These are phyloP conservation scores for Suillus brevipes DNA, from an alignment of 768 basidiomycete species.

Conservation along the genomic window DNA sequence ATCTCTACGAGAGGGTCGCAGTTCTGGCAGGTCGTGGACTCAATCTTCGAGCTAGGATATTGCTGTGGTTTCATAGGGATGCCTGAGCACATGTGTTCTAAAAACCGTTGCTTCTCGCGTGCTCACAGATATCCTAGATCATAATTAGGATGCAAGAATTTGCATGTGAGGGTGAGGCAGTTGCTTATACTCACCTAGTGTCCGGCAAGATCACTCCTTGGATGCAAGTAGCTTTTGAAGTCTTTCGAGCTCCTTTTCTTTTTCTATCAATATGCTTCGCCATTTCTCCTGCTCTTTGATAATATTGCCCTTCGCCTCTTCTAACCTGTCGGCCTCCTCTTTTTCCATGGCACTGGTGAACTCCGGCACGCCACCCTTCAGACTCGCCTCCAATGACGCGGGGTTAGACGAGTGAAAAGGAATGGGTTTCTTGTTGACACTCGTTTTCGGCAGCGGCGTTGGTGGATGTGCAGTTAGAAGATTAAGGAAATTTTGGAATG, in stretches of 20 bases:
- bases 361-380: conserved; percentile 69
- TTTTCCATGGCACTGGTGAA: conserved; percentile 84
- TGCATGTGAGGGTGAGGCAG: not conserved
- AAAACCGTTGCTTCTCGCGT: not conserved
- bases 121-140: not conserved
- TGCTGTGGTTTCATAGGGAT: not conserved
- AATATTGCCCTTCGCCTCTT: conserved; percentile 70
- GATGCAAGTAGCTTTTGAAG: conserved; percentile 52
- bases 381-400: conserved; percentile 62
- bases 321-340: conserved; percentile 79
- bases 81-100: not conserved
- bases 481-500: conserved; percentile 82
- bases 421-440: conserved; percentile 49
- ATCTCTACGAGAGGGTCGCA: not conserved
- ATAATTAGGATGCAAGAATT: not conserved
- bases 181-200: not conserved
- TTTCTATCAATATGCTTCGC: conserved; percentile 65
- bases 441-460: conserved; percentile 67
- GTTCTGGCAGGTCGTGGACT: not conserved
- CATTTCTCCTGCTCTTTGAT: conserved; percentile 76
- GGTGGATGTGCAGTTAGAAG: conserved; percentile 82
- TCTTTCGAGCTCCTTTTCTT: conserved; percentile 77
- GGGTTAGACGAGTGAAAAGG: conserved; percentile 72
- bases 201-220: conserved; percentile 13
- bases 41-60: not conserved